Evolutionary conservation across 2,329 filamentous ascomycete species (phyloP).

Genomic region (Coniochaeta hoffmannii): DNA sequence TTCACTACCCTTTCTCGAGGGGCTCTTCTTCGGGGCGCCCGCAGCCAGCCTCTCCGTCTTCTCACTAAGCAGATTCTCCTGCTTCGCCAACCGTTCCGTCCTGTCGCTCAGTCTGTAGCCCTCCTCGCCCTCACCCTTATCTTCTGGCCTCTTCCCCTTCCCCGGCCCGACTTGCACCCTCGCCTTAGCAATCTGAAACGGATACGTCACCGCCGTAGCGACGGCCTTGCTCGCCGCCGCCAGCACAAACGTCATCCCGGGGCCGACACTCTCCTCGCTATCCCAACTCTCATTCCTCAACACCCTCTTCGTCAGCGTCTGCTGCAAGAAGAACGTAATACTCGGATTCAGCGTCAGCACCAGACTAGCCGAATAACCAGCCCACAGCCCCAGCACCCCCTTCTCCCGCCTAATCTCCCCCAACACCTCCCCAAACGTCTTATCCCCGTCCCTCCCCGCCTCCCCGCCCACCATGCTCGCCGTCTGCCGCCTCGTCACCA

Average conservation of each 20-base stretch:
- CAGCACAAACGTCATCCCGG: slow-evolving; percentile 33
- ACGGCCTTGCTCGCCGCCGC: slow-evolving; percentile 74
- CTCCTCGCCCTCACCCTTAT: slow-evolving; percentile 8
- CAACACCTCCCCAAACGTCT: slow-evolving; percentile 49
- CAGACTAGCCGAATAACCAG: slow-evolving; percentile 74
- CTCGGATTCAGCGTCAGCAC: slow-evolving; percentile 79
- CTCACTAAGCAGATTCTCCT: slow-evolving; percentile 10
- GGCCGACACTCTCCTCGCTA: slow-evolving; percentile 14
- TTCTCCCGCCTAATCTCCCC: slow-evolving; percentile 59
- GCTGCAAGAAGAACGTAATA: slow-evolving; percentile 78
- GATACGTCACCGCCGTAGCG: slow-evolving; percentile 73
- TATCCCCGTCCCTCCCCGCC: slow-evolving; percentile 18
- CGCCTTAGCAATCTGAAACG: slow-evolving; percentile 78
- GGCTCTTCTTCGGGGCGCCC: slow-evolving; percentile 2
- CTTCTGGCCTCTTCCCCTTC: slow-evolving; percentile 20
- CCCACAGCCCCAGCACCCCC: slow-evolving; percentile 66
- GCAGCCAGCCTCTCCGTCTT: neutral
- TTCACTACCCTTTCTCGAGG: slow-evolving; percentile 15
- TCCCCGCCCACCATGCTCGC: slow-evolving; percentile 30
- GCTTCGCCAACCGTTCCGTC: slow-evolving; percentile 22
- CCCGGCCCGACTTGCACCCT: slow-evolving; percentile 58
- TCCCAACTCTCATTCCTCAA: slow-evolving; percentile 37
- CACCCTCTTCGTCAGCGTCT: slow-evolving; percentile 55
- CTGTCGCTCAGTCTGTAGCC: slow-evolving; percentile 11
- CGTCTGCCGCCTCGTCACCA: slow-evolving; percentile 77